Percentiles rank a stretch among this genome's conserved stretches.
Conservation (phyloP, 2,329 filamentous ascomycete genomes). For the Xylariaceae sp. region DNA sequence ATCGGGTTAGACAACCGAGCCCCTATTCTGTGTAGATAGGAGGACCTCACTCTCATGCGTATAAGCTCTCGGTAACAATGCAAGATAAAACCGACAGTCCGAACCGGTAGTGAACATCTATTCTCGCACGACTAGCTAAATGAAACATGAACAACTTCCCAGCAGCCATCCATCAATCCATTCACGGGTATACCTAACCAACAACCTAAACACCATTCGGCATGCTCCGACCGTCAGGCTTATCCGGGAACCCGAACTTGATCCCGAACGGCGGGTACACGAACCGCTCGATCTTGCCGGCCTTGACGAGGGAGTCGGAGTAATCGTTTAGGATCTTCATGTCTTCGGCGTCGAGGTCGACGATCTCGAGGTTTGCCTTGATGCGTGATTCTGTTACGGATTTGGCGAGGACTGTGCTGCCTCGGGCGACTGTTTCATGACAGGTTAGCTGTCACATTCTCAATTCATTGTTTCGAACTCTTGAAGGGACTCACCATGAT, state of each 20-base stretch:
- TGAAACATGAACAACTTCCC: background rate
- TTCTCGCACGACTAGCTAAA: background rate
- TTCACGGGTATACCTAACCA: too few species aligned
- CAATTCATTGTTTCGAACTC: too few species aligned
- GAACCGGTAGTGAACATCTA: background rate
- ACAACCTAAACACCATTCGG: conserved; percentile 24
- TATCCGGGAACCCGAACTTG: conserved; percentile 69
- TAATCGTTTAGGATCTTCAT: conserved; percentile 52
- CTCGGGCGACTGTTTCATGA: conserved; percentile 53
- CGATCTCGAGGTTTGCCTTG: conserved; percentile 62
- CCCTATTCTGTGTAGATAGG: too few species aligned
- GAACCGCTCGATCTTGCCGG: conserved; percentile 53
- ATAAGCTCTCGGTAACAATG: too few species aligned
- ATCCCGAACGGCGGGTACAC: conserved; percentile 66
- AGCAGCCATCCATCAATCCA: too few species aligned
- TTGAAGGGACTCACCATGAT: conserved; percentile 65
- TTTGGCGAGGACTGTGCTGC: conserved; percentile 67
- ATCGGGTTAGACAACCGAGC: too few species aligned
- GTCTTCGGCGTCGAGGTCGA: conserved; percentile 61
- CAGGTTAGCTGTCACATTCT: too few species aligned
- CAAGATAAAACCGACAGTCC: background rate
- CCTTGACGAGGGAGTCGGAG: conserved; percentile 44
- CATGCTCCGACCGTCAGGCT: conserved; percentile 35
- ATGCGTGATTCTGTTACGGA: conserved; percentile 65
- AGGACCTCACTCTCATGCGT: too few species aligned